Percentiles rank a stretch among this genome's conserved stretches.
phyloP scores from a whole-genome alignment of 345 rosid genomes.

The Bretschneidera sinensis region DNA sequence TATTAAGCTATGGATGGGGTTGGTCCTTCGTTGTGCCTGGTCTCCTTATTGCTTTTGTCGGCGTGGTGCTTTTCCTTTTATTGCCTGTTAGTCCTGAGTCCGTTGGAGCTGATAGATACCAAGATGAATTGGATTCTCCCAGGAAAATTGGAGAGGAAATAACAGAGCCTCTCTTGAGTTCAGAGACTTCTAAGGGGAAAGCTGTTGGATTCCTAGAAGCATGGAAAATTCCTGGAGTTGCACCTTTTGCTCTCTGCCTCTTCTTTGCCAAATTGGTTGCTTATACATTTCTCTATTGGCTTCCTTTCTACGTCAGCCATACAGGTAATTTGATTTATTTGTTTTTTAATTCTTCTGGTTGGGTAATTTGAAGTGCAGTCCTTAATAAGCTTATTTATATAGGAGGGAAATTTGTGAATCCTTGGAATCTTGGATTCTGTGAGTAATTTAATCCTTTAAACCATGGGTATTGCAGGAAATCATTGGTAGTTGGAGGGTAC shows the following conservation, averaged over 20 bases:
- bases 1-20: constrained; percentile 91
- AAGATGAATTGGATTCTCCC: constrained; percentile 45
- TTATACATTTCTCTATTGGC: constrained; percentile 97
- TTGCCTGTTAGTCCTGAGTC: constrained; percentile 74
- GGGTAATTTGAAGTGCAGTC: background rate
- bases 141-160: constrained; percentile 41
- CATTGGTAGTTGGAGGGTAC: no score
- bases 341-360: background rate
- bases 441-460: no score
- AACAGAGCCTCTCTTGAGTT: constrained; percentile 46
- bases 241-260: constrained; percentile 89
- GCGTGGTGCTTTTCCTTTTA: constrained; percentile 57
- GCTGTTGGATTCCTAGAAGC: constrained; percentile 90
- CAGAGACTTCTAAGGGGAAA: constrained; percentile 34
- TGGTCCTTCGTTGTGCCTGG: constrained; percentile 95
- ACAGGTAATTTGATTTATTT: constrained; percentile 49
- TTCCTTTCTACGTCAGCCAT: constrained; percentile 91
- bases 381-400: background rate
- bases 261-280: constrained; percentile 94
- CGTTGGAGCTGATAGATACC: constrained; percentile 55
- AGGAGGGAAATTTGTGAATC: no score
- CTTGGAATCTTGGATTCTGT: no score
- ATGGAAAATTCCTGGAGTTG: constrained; percentile 95
- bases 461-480: no score
- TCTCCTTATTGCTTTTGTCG: constrained; percentile 43